Base-by-base conservation (phyloP, 2,329 filamentous ascomycete species). In the Colletotrichum chrysophilum region DNA sequence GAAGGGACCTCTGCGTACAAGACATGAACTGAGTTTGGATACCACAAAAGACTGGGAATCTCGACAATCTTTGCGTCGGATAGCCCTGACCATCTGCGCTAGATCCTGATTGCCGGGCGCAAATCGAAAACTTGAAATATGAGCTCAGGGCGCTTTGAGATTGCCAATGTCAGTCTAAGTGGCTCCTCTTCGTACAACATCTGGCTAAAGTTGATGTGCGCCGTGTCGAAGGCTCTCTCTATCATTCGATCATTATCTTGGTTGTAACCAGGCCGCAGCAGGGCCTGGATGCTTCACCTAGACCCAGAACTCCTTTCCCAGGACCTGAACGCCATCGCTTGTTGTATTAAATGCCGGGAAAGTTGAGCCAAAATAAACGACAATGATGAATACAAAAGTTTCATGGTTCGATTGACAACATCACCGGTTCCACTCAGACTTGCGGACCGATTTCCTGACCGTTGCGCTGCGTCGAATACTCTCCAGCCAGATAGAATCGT, bases 401-500 rank as follows among this genome's bases (percentile, higher is more conserved):
- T 21, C n/a, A 21, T n/a, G 12, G n/a, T n/a, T 21, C n/a, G 43
- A 13, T 52, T 21, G 43, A 12, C 10, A 52, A 52, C 12, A 21
- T 52, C 55, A 76, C 61, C 74, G 67, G 10, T 67, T 61, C 71
- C 74, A 75, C 55, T 75, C 74, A 14, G 74, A 65, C 48, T 73
- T 75, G 56, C 74, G 70, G 28, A 86, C 83, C 16, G 87, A 86
- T 78, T 85, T 87, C 67, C 87, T 86, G 69, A 90, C 90, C 69
- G 96, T 98, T 79, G 97, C 95, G 86, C 95, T 98, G 77, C 95
- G 91, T 78, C 96, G 90, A 78, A 98, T 96, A 87, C 95, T 98
- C 85, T 98, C 95, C 67, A 96, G 95, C 96, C 96, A 98, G 18
- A 94, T 93, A 21, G 95, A 97, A 81, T 96, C 94, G 80, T 97